These are phyloP conservation scores for Bremia lactucae DNA, from an alignment of 352 stramenopile species.

Conservation along the genomic window DNA sequence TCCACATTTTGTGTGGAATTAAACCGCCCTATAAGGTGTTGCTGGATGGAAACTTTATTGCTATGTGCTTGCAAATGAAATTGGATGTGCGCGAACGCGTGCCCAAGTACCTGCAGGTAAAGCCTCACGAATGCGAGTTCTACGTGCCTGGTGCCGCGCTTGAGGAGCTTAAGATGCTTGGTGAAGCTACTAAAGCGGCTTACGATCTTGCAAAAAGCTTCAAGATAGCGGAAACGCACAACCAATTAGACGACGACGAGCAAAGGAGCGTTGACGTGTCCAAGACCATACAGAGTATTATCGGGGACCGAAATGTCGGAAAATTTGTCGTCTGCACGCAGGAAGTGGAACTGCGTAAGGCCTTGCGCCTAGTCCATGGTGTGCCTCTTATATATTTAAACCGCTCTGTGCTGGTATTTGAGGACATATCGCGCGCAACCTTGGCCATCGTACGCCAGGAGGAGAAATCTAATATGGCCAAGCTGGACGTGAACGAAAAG, in stretches of 20 bases:
- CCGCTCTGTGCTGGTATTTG: slow-evolving; percentile 79
- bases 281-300: slow-evolving; percentile 37
- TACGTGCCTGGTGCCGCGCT: slow-evolving; percentile 59
- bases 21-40: slow-evolving; percentile 79
- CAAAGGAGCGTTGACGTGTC: slow-evolving; percentile 35
- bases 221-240: slow-evolving; percentile 40
- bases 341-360: slow-evolving; percentile 72
- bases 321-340: slow-evolving; percentile 82
- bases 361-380: slow-evolving; percentile 48
- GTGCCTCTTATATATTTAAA: slow-evolving; percentile 84
- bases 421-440: slow-evolving; percentile 70
- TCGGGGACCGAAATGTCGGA: slow-evolving; percentile 64
- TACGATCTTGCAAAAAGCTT: slow-evolving; percentile 63
- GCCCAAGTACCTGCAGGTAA: slow-evolving; percentile 78
- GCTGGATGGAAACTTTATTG: slow-evolving; percentile 81
- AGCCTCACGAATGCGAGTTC: slow-evolving; percentile 56
- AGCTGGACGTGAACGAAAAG: slow-evolving; percentile 67
- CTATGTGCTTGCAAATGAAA: slow-evolving; percentile 84
- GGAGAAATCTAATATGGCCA: slow-evolving; percentile 57
- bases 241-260: slow-evolving; percentile 14
- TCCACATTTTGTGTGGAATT: slow-evolving; percentile 83
- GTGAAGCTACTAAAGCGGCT: slow-evolving; percentile 43
- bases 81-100: slow-evolving; percentile 67
- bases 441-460: slow-evolving; percentile 72
- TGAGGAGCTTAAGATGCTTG: slow-evolving; percentile 63